Percentiles rank a stretch among this genome's conserved stretches.
Evolutionary conservation across 2,329 filamentous ascomycete genomes (phyloP).

Genomic region (Hypomyces perniciosus): DNA sequence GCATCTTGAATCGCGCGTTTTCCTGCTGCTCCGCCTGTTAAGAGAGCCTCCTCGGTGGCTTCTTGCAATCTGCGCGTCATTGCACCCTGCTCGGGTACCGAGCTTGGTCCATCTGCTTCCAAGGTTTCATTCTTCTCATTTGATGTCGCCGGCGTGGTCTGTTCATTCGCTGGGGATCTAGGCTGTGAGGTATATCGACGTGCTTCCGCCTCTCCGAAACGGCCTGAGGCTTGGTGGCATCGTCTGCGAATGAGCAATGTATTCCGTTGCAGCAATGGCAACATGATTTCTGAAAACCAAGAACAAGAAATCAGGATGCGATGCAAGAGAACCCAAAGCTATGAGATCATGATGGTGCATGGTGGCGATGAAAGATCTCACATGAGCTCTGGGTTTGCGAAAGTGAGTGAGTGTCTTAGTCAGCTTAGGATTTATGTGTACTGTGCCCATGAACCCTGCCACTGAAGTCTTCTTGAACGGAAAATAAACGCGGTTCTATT

Average conservation of each 20-base stretch:
- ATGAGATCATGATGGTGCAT: too few relatives aligned
- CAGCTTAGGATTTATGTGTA: too few relatives aligned
- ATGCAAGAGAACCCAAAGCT: too few relatives aligned
- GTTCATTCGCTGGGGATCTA: not conserved
- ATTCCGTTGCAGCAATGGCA: not conserved
- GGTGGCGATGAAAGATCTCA: too few relatives aligned
- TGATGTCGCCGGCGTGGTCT: conserved; percentile 2
- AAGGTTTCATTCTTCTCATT: not conserved
- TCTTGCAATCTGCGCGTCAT: conserved; percentile 54
- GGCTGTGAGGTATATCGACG: conserved; percentile 1
- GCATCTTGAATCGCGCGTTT: conserved; percentile 54
- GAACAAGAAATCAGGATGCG: too few relatives aligned
- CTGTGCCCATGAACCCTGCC: too few relatives aligned
- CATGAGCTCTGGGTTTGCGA: too few relatives aligned
- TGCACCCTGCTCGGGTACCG: conserved; percentile 30
- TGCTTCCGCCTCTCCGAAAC: not conserved
- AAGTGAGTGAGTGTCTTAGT: too few relatives aligned
- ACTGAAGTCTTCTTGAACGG: not conserved
- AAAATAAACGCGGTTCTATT: not conserved
- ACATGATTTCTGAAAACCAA: not conserved
- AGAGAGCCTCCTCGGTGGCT: conserved; percentile 57
- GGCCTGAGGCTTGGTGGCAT: not conserved
- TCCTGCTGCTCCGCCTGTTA: conserved; percentile 54
- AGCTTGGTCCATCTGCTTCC: not conserved
- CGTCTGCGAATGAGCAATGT: conserved; percentile 1